These are phyloP conservation scores for Polytolypa hystricis DNA, from an alignment of 2,329 filamentous ascomycete species.

Conservation along the genomic window DNA sequence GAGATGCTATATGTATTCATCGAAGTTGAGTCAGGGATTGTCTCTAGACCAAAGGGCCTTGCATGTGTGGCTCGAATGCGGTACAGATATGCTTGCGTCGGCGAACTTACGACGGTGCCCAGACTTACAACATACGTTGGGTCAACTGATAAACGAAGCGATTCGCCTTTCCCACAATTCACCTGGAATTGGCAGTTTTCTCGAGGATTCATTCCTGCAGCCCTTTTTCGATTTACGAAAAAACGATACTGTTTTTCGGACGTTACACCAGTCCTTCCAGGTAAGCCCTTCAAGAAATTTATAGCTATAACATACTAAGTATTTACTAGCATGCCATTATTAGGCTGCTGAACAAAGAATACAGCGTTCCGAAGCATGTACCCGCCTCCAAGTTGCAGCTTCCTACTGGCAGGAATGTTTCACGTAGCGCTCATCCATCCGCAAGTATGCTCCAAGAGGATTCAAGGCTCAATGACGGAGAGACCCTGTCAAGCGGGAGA, in stretches of 20 bases:
- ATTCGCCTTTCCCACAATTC: slow-evolving; percentile 14
- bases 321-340: slow-evolving; percentile 13
- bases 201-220: slow-evolving; percentile 19
- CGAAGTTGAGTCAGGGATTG: slow-evolving; percentile 12
- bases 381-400: background rate
- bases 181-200: slow-evolving; percentile 12
- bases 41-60: slow-evolving; percentile 19
- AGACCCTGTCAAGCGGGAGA: slow-evolving; percentile 12
- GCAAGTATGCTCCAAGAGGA: slow-evolving; percentile 5
- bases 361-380: slow-evolving; percentile 3
- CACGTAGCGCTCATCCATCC: background rate
- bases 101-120: slow-evolving; percentile 15
- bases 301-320: slow-evolving; percentile 4
- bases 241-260: slow-evolving; percentile 11
- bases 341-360: slow-evolving; percentile 9
- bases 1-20: slow-evolving; percentile 15
- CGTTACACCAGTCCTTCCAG: slow-evolving; percentile 22
- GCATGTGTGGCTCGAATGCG: slow-evolving; percentile 21
- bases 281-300: slow-evolving; percentile 14
- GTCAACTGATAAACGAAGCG: slow-evolving; percentile 20
- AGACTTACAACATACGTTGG: slow-evolving; percentile 21
- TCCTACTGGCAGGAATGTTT: background rate
- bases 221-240: slow-evolving; percentile 17
- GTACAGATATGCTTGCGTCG: slow-evolving; percentile 21
- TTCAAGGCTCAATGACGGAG: slow-evolving; percentile 4